These are phyloP conservation scores for Choanephora cucurbitarum DNA, from an alignment of 371 early-diverging fungal genomes.

Conservation along the genomic window DNA sequence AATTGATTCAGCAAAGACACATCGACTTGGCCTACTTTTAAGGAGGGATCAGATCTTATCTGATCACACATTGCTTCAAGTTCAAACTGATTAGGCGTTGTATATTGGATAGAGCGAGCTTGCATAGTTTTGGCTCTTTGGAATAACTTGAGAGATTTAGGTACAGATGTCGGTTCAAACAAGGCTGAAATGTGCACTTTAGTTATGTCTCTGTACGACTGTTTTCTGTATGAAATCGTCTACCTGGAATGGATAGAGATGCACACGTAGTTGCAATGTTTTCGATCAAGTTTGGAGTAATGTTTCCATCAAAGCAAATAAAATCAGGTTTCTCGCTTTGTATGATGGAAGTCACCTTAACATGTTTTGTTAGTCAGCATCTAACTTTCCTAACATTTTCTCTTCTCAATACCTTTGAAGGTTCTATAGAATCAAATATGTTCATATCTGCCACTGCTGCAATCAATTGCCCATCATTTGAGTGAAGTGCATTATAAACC, in stretches of 20 bases:
- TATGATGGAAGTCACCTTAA: constrained; percentile 39
- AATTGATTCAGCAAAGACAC: not conserved
- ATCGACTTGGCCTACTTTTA: not conserved
- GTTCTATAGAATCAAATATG: constrained; percentile 57
- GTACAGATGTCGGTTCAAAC: constrained; percentile 92
- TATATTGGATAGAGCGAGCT: constrained; percentile 41
- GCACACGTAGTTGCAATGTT: constrained; percentile 39
- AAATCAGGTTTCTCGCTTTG: constrained; percentile 41
- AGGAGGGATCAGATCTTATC: constrained; percentile 27
- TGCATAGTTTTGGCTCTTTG: constrained; percentile 22
- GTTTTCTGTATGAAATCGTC: not conserved
- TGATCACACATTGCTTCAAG: constrained; percentile 59
- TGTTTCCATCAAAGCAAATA: constrained; percentile 77
- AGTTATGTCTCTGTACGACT: not conserved
- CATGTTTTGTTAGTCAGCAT: not conserved
- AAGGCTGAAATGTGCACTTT: constrained; percentile 40
- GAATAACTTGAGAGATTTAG: constrained; percentile 73
- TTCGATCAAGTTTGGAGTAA: constrained; percentile 47
- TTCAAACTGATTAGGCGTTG: constrained; percentile 72
- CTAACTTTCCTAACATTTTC: not conserved
- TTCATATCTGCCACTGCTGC: constrained; percentile 91
- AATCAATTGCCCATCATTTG: constrained; percentile 68
- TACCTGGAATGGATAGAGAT: constrained; percentile 40
- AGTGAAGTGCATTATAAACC: constrained; percentile 82
- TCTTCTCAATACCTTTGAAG: constrained; percentile 31